Evolutionary conservation across 805 yeast genomes (phyloP).

Genomic region (Lipomyces starkeyi): DNA sequence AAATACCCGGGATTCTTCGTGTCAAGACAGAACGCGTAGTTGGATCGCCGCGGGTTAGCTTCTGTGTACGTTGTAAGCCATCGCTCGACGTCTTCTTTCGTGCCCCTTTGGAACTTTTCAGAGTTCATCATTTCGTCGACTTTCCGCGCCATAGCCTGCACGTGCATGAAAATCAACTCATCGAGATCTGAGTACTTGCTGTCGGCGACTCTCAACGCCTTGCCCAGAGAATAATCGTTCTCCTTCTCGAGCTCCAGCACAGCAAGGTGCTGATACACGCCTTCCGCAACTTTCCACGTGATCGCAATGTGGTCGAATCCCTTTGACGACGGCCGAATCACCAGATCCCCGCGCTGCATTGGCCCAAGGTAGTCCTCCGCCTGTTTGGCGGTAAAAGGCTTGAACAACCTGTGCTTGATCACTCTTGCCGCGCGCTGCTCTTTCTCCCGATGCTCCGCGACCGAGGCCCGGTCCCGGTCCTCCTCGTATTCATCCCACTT

Average conservation of each 20-base stretch:
- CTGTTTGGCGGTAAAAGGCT: constrained; percentile 78
- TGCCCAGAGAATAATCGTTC: constrained; percentile 66
- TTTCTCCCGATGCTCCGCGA: constrained; percentile 64
- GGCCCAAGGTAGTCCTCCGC: constrained; percentile 95
- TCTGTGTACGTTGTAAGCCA: constrained; percentile 88
- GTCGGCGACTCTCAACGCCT: constrained; percentile 66
- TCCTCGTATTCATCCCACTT: constrained; percentile 82
- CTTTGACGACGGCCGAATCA: constrained; percentile 90
- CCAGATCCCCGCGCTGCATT: constrained; percentile 86
- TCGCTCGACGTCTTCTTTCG: constrained; percentile 76
- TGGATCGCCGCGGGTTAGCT: constrained; percentile 89
- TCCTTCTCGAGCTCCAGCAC: constrained; percentile 76
- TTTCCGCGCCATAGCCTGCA: constrained; percentile 80
- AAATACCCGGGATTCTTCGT: constrained; percentile 95
- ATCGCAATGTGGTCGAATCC: constrained; percentile 88
- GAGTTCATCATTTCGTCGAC: constrained; percentile 83
- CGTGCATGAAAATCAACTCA: constrained; percentile 86
- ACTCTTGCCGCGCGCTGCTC: constrained; percentile 75
- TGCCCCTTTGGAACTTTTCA: constrained; percentile 87
- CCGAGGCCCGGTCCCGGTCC: constrained; percentile 59
- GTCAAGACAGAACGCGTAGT: constrained; percentile 89
- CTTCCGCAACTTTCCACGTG: constrained; percentile 95
- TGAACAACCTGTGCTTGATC: constrained; percentile 90
- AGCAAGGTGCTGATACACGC: constrained; percentile 88
- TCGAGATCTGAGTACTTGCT: constrained; percentile 84